These are phyloP conservation scores for Uromyces viciae-fabae DNA, from an alignment of 1,284 basidiomycete genomes.

Conservation along the genomic window DNA sequence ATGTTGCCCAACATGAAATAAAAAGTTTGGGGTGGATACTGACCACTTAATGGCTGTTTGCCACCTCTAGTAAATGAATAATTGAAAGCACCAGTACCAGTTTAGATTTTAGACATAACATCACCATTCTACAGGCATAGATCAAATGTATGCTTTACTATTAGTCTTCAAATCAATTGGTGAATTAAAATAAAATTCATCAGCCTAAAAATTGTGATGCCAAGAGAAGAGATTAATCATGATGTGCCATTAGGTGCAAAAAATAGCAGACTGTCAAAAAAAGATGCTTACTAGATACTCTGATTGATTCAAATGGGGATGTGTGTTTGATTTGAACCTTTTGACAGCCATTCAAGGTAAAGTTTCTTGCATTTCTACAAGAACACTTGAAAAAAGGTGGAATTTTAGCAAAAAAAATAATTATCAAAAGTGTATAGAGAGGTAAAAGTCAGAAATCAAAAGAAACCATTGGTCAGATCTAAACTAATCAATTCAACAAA, in stretches of 20 bases:
- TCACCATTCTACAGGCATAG: conserved; percentile 66
- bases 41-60: conserved; percentile 66
- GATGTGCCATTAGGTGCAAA: conserved; percentile 49
- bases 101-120: conserved; percentile 80
- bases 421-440: neutral
- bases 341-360: conserved; percentile 28
- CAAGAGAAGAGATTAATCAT: conserved; percentile 44
- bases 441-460: neutral
- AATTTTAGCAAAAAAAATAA: neutral
- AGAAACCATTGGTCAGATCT: conserved; percentile 90
- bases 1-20: no score
- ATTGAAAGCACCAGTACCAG: conserved; percentile 92
- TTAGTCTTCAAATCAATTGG: neutral
- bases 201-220: conserved; percentile 93
- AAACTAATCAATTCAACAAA: conserved; percentile 63
- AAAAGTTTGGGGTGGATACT: neutral
- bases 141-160: neutral
- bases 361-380: conserved; percentile 37
- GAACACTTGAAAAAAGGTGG: neutral
- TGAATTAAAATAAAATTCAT: conserved; percentile 55
- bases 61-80: conserved; percentile 91
- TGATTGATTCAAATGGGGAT: conserved; percentile 27
- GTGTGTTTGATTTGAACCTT: neutral
- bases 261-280: conserved; percentile 55
- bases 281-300: conserved; percentile 58